phyloP scores from a whole-genome alignment of 1,139 yeast genomes.

The Blastobotrys ciferrii region DNA sequence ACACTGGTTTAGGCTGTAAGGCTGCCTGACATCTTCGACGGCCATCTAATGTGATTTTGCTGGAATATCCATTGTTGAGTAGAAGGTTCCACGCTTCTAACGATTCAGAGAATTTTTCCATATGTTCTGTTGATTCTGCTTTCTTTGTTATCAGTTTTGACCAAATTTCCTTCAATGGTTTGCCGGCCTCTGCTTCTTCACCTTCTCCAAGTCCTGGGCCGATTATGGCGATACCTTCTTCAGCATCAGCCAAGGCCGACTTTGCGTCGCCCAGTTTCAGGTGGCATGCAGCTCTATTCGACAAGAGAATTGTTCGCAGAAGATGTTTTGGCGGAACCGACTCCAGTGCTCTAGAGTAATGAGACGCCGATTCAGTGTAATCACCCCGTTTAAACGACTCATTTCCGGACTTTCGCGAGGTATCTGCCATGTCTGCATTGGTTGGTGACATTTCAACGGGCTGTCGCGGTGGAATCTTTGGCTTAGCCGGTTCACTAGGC shows the following conservation, averaged over 20 bases:
- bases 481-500: slow-evolving; percentile 22
- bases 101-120: slow-evolving; percentile 68
- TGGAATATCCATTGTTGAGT: slow-evolving; percentile 64
- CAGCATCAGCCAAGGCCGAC: slow-evolving; percentile 54
- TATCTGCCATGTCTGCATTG: slow-evolving; percentile 50
- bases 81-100: slow-evolving; percentile 58
- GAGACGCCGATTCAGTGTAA: slow-evolving; percentile 61
- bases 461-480: slow-evolving; percentile 27
- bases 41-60: slow-evolving; percentile 70
- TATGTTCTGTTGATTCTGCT: slow-evolving; percentile 81
- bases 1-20: slow-evolving; percentile 42
- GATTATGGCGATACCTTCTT: slow-evolving; percentile 58
- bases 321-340: slow-evolving; percentile 67
- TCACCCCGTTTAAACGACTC: slow-evolving; percentile 77
- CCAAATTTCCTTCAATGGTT: slow-evolving; percentile 68
- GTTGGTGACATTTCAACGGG: slow-evolving; percentile 33
- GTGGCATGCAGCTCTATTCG: slow-evolving; percentile 73
- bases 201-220: slow-evolving; percentile 43
- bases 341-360: slow-evolving; percentile 60
- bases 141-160: slow-evolving; percentile 62
- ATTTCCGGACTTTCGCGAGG: slow-evolving; percentile 60
- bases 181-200: slow-evolving; percentile 48
- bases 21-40: slow-evolving; percentile 73
- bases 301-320: slow-evolving; percentile 61
- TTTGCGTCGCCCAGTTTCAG: slow-evolving; percentile 74